Evolutionary conservation across 768 basidiomycete genomes (phyloP), one percentile per base, ranked within the genome.

Genomic region (Hortiboletus campestris): DNA sequence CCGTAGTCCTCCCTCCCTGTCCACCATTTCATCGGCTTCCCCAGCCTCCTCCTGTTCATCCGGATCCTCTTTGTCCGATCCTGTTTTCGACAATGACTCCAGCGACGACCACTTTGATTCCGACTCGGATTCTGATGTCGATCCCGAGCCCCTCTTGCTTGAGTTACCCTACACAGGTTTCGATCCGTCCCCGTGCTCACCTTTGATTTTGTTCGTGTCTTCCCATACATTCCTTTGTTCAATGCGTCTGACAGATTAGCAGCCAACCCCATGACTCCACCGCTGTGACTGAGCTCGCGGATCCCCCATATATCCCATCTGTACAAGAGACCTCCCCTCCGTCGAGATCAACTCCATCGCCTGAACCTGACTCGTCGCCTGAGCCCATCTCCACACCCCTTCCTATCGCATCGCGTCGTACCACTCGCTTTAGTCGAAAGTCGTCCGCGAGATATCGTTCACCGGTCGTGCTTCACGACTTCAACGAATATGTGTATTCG

Each of bases 81-180:
- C 60, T 38, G 58, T 51, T 38, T 57, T 55, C 17, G 59, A 61
- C 50, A 51, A 48, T 20, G 71, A 71, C 46, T 66, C 58, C 25
- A 60, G 54, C 29, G 66, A 69, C 5, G 70, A 62, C 51, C 58
- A 51, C 40, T 62, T 58, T 40, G 59, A 59, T 46, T 62, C 57
- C 11, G 70, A 74, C 49, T 72, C 72, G n/a, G 72, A 66, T 16
- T 71, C 62, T 36, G 67, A 72, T 32, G 59, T 63, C 42, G 72
- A 73, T 51, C 60, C 51, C 11, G 65, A 65, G 40, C 50, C 60
- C 25, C 44, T 62, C 53, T 49, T 61, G 29, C 53, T 64, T 9
- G 57, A 63, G n/a, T 47, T 64, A 16, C 45, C 46, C n/a, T 58
- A 39, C 48, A 25, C 58, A 12, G 49, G 47, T 20, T 59, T 50